Conservation (phyloP, 176 grass and related monocot genomes). For the Triticum dicoccoides region DNA sequence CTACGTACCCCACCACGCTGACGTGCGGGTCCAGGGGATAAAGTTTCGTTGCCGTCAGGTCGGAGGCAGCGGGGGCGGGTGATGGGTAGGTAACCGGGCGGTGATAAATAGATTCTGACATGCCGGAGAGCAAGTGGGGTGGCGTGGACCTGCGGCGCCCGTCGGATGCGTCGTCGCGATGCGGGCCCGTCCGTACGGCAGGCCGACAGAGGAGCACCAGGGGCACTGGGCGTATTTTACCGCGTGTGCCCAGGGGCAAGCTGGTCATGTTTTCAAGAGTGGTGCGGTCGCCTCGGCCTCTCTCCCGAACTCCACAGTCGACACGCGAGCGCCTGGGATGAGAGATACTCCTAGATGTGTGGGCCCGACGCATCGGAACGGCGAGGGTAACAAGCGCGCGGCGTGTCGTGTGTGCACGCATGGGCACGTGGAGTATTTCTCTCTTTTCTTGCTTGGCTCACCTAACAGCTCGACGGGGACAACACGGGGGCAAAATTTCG, state of each 20-base stretch:
- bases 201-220: neutral
- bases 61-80: neutral
- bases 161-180: slow-evolving; percentile 5
- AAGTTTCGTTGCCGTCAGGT: neutral
- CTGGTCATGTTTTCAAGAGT: neutral
- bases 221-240: neutral
- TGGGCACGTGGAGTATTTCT: neutral
- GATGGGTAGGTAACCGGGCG: neutral
- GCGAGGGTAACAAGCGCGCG: neutral
- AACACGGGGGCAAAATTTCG: neutral
- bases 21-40: neutral
- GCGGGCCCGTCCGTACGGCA: neutral
- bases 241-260: neutral
- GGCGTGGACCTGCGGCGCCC: neutral
- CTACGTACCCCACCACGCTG: neutral
- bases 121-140: neutral
- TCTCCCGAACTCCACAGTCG: neutral
- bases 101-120: slow-evolving; percentile 17
- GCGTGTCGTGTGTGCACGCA: neutral
- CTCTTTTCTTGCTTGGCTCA: neutral
- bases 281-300: neutral
- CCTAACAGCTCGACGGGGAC: neutral
- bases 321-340: neutral
- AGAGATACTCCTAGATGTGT: neutral
- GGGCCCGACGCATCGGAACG: neutral